These are phyloP conservation scores for Neurospora sp. DNA, from an alignment of 2,329 filamentous ascomycete species.

Conservation along the genomic window DNA sequence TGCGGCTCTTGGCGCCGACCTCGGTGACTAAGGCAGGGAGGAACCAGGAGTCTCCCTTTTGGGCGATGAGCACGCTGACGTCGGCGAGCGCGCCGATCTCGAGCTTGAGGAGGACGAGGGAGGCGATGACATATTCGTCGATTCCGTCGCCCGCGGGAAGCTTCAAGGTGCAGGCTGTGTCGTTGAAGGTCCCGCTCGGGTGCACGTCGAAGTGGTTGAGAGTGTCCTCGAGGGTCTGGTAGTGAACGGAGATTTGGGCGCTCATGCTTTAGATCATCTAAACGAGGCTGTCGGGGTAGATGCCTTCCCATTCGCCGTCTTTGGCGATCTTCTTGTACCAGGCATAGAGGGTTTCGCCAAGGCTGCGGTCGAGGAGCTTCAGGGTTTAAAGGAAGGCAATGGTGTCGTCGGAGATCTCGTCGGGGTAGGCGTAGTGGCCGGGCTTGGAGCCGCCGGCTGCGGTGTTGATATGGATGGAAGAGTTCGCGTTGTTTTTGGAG, in stretches of 20 bases:
- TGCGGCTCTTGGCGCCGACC: constrained; percentile 25
- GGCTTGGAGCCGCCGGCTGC: constrained; percentile 26
- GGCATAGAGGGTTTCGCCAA: constrained; percentile 23
- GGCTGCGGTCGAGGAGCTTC: constrained; percentile 24
- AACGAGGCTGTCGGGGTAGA: constrained; percentile 24
- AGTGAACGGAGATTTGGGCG: constrained; percentile 28
- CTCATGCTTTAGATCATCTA: constrained; percentile 23
- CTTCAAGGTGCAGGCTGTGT: constrained; percentile 20
- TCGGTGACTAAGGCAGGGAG: constrained; percentile 23
- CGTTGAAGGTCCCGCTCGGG: constrained; percentile 6
- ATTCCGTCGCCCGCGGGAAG: constrained; percentile 12
- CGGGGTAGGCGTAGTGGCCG: constrained; percentile 24
- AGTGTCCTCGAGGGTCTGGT: constrained; percentile 23
- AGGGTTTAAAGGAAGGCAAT: constrained; percentile 20
- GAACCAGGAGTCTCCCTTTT: constrained; percentile 23
- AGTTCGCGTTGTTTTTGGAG: constrained; percentile 7
- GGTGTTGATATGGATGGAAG: constrained; percentile 18
- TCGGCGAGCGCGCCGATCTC: constrained; percentile 24
- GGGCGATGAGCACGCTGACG: constrained; percentile 18
- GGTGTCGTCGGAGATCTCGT: constrained; percentile 20
- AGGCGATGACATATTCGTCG: constrained; percentile 20
- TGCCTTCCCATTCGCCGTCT: constrained; percentile 21
- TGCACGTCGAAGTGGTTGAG: constrained; percentile 24
- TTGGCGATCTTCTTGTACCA: constrained; percentile 20
- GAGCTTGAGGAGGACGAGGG: constrained; percentile 20